Conservation (phyloP, 352 stramenopile genomes). For the Albugo candida region DNA sequence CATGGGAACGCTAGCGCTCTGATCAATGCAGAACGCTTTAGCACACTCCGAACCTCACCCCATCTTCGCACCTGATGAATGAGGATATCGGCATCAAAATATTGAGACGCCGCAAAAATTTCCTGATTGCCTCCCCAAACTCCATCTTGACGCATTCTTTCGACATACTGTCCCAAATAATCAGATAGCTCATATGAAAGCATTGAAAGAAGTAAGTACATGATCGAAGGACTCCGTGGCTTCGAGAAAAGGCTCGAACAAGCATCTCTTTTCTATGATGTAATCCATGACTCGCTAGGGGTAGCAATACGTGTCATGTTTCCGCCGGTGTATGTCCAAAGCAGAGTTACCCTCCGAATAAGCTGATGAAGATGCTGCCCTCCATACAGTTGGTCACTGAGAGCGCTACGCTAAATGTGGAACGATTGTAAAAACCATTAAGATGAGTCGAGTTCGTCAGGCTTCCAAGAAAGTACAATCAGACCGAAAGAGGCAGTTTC, state of each 20-base stretch:
- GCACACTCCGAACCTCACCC: slow-evolving; percentile 41
- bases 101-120: slow-evolving; percentile 40
- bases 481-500: too few relatives aligned
- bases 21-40: slow-evolving; percentile 29
- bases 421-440: too few relatives aligned
- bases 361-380: too few relatives aligned
- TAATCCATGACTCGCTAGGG: slow-evolving; percentile 44
- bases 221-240: slow-evolving; percentile 74
- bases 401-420: too few relatives aligned
- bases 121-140: slow-evolving; percentile 74
- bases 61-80: slow-evolving; percentile 62
- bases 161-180: slow-evolving; percentile 32
- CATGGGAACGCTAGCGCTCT: slow-evolving; percentile 34
- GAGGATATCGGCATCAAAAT: slow-evolving; percentile 59
- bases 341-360: too few relatives aligned
- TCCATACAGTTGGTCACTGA: too few relatives aligned
- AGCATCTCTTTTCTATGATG: slow-evolving; percentile 39
- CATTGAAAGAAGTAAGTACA: slow-evolving; percentile 10
- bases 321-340: too few relatives aligned
- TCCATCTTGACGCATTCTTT: slow-evolving; percentile 53
- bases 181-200: not conserved
- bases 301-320: too few relatives aligned
- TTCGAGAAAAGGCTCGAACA: slow-evolving; percentile 80
- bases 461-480: too few relatives aligned
- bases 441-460: too few relatives aligned